Base-by-base conservation (phyloP, 768 basidiomycete genomes). In the Mrakia frigida region DNA sequence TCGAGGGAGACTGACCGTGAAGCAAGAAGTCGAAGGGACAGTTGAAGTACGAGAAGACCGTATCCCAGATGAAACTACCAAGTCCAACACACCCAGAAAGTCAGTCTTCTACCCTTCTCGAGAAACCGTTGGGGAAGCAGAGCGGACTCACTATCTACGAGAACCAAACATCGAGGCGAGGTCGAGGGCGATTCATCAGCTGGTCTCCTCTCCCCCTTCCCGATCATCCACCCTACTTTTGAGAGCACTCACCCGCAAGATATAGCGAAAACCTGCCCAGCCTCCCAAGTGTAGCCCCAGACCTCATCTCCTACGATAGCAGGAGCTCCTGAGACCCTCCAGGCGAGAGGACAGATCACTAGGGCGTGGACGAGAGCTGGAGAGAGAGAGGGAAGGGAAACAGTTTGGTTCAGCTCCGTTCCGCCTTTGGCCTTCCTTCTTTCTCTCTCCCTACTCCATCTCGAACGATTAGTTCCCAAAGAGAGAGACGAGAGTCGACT, bases 301-400 rank as follows among this genome's bases (percentile, higher is more conserved):
- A 68, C 5, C 39, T 68, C 10, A 25, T 68, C 37, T 13, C 13
- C 37, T 7, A 68, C 65, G 7, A 68, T 21, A 35, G 35, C 35
- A 6, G 65, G 23, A 25, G 43, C 65, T 21, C 35, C n/a, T 25
- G 65, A 43, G 23, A 68, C 65, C 25, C n/a, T 68, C 65, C 65
- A 68, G 18, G 37, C 65, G 23, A 68, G 65, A 21, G 65, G 65
- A 14, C 37, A 68, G 37, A 68, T 68, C 21, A 68, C 23, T 11
- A 68, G 18, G 13, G 65, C 65, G 25, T 68, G 65, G 37, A 68
- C 65, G 65, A 68, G 37, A 25, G 65, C 65, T 68, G 39, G 18
- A 65, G 13, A 61, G 13, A 39, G 18, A 5, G 35, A 37, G 16
- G 65, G 63, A 18, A 14, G 65, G 33, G 28, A 31, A 33, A 33